phyloP scores from a whole-genome alignment of 306 rosid species.

The Vigna nakashimae region DNA sequence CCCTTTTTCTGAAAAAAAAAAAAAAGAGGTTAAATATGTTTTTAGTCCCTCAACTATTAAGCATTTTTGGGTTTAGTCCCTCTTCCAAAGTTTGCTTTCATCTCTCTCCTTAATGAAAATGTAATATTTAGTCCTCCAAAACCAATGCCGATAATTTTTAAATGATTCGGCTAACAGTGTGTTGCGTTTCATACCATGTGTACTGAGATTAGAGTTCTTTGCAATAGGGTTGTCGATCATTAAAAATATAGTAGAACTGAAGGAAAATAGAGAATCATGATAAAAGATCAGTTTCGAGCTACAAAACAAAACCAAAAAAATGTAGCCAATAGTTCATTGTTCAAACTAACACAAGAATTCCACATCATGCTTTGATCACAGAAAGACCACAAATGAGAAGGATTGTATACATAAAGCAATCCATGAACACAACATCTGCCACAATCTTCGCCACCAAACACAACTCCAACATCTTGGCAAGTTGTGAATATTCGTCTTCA shows the following conservation, averaged over 20 bases:
- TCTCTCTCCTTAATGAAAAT: too few relatives aligned
- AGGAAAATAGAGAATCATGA: not conserved
- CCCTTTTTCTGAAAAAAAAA: too few relatives aligned
- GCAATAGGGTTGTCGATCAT: too few relatives aligned
- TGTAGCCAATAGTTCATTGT: not conserved
- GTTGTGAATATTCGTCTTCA: slow-evolving; percentile 48
- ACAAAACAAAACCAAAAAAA: not conserved
- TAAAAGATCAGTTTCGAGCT: not conserved
- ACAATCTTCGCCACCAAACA: slow-evolving; percentile 58
- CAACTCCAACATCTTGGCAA: slow-evolving; percentile 57
- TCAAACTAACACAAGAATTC: slow-evolving; percentile 28
- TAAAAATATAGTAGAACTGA: not conserved
- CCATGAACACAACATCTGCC: slow-evolving; percentile 75
- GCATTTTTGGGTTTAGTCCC: too few relatives aligned
- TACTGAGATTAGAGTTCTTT: too few relatives aligned
- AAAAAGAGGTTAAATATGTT: too few relatives aligned
- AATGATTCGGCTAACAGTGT: too few relatives aligned
- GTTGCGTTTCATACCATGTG: too few relatives aligned
- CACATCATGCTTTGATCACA: slow-evolving; percentile 24
- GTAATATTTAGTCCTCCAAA: too few relatives aligned
- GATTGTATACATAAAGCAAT: slow-evolving; percentile 67
- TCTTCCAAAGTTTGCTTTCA: too few relatives aligned
- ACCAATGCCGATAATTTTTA: too few relatives aligned
- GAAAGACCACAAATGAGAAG: slow-evolving; percentile 72
- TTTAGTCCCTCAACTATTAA: too few relatives aligned